Conservation (phyloP, 345 rosid genomes). For the Eucalyptus regnans region DNA sequence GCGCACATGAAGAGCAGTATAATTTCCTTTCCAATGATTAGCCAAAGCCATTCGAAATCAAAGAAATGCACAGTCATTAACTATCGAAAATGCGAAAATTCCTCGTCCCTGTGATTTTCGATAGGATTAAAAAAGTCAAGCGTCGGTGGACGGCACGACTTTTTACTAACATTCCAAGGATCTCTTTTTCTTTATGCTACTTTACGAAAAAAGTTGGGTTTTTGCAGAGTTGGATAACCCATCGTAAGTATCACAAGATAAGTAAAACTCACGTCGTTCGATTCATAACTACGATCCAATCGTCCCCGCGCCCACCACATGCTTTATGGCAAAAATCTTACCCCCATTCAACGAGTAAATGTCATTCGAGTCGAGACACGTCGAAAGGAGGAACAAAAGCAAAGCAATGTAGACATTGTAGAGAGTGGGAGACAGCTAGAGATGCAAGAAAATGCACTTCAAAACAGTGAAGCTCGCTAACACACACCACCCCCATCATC, state of each 20-base stretch:
- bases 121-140: background rate
- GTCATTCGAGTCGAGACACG: background rate
- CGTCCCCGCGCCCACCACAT: background rate
- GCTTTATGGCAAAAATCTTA: background rate
- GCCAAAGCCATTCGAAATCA: background rate
- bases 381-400: background rate
- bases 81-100: background rate
- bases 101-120: background rate
- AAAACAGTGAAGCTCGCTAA: background rate
- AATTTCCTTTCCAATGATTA: background rate
- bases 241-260: background rate
- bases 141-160: background rate
- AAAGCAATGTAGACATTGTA: background rate
- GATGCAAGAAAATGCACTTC: background rate
- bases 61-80: background rate
- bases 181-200: background rate
- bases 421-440: background rate
- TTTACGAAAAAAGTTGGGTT: background rate
- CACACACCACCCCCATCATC: background rate
- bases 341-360: background rate
- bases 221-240: background rate
- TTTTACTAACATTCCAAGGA: background rate
- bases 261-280: background rate
- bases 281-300: background rate
- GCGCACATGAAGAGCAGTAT: background rate